Percentiles rank a stretch among this genome's conserved stretches.
These are phyloP conservation scores for Venturia effusa DNA, from an alignment of 2,329 filamentous ascomycete species.

Conservation along the genomic window DNA sequence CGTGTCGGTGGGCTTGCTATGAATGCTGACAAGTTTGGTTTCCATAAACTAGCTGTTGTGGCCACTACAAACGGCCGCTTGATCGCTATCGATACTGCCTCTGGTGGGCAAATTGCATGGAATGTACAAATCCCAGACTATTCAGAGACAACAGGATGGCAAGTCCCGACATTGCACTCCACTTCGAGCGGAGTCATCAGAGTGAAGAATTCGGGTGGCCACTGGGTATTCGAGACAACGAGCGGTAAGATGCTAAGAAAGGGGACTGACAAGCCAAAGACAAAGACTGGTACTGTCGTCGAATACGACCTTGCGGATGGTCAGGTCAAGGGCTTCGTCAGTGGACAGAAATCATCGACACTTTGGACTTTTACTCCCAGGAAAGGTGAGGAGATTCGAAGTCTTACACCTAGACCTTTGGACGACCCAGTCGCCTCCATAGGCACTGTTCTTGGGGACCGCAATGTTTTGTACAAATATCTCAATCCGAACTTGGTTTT, in stretches of 20 bases:
- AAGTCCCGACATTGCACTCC: slow-evolving; percentile 24
- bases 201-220: slow-evolving; percentile 1
- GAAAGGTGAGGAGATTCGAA: slow-evolving; percentile 54
- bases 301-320: slow-evolving; percentile 24
- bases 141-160: slow-evolving; percentile 45
- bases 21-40: slow-evolving; percentile 69
- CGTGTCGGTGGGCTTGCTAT: slow-evolving; percentile 44
- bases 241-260: slow-evolving; percentile 8
- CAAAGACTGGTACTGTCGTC: slow-evolving; percentile 12
- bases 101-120: slow-evolving; percentile 67
- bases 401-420: slow-evolving; percentile 55
- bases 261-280: background rate
- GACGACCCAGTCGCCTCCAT: slow-evolving; percentile 92
- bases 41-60: slow-evolving; percentile 73
- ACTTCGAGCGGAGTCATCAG: slow-evolving; percentile 47
- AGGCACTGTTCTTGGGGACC: slow-evolving; percentile 81
- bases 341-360: slow-evolving; percentile 18
- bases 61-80: slow-evolving; percentile 71
- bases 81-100: slow-evolving; percentile 68
- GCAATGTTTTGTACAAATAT: slow-evolving; percentile 95
- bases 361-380: slow-evolving; percentile 64
- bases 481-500: slow-evolving; percentile 78
- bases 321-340: slow-evolving; percentile 22
- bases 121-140: slow-evolving; percentile 53
- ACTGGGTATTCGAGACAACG: slow-evolving; percentile 8